phyloP scores from a whole-genome alignment of 768 basidiomycete species.

The Naematelia encephala region DNA sequence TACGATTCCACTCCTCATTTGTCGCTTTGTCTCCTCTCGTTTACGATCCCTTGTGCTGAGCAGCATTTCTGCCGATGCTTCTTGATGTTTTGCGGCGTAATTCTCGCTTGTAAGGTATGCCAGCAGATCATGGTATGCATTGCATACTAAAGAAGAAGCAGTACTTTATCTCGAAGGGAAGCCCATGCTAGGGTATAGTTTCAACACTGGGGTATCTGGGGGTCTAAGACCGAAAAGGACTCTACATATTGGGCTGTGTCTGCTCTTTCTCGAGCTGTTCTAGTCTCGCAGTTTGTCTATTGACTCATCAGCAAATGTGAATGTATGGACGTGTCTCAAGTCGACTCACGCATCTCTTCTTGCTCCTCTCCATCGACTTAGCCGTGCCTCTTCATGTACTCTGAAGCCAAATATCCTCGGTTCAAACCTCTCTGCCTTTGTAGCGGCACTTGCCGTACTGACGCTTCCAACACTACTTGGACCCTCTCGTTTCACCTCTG shows the following conservation, averaged over 20 bases:
- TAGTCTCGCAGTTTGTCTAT: slow-evolving; percentile 55
- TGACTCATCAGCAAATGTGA: neutral
- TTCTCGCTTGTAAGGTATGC: too few species aligned
- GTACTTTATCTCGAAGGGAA: neutral
- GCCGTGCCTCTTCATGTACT: slow-evolving; percentile 84
- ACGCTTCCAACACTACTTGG: slow-evolving; percentile 59
- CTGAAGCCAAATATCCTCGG: slow-evolving; percentile 97
- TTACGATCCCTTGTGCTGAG: too few species aligned
- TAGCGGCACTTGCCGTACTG: slow-evolving; percentile 74
- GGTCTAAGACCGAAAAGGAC: neutral
- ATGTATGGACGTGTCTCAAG: too few species aligned
- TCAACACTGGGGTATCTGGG: neutral
- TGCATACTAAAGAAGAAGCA: neutral
- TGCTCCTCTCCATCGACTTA: slow-evolving; percentile 95
- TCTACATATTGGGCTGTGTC: slow-evolving; percentile 14
- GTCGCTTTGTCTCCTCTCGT: too few species aligned
- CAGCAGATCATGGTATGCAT: too few species aligned
- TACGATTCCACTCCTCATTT: too few species aligned
- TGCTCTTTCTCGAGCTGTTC: slow-evolving; percentile 52
- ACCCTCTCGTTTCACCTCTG: slow-evolving; percentile 1
- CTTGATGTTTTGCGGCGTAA: too few species aligned
- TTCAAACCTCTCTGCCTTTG: slow-evolving; percentile 86
- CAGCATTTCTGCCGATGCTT: too few species aligned
- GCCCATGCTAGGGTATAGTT: neutral
- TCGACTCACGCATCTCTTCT: slow-evolving; percentile 75